These are phyloP conservation scores for Podila minutissima DNA, from an alignment of 192 early-diverging fungal species.

Conservation along the genomic window DNA sequence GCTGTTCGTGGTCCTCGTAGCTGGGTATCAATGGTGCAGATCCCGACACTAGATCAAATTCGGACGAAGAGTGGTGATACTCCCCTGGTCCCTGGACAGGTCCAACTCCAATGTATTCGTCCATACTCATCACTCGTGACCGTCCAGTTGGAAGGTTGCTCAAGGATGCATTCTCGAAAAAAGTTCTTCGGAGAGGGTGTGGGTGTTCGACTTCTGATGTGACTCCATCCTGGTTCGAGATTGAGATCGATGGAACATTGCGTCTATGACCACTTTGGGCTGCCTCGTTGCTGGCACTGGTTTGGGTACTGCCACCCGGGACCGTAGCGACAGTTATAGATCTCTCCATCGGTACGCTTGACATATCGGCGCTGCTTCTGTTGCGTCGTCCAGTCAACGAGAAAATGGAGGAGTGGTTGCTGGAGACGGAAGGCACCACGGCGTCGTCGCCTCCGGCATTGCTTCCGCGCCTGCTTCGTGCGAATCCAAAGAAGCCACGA, in stretches of 20 bases:
- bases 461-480: slow-evolving; percentile 13
- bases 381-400: slow-evolving; percentile 7
- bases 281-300: background rate
- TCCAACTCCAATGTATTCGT: slow-evolving; percentile 32
- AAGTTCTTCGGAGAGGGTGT: slow-evolving; percentile 13
- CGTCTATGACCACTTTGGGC: slow-evolving; percentile 14
- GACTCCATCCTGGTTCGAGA: slow-evolving; percentile 18
- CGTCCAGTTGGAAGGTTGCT: slow-evolving; percentile 8
- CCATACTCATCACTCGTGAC: slow-evolving; percentile 37
- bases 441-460: slow-evolving; percentile 15
- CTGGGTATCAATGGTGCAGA: slow-evolving; percentile 42
- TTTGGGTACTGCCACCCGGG: background rate
- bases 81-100: background rate
- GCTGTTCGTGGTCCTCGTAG: slow-evolving; percentile 33
- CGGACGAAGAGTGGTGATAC: background rate
- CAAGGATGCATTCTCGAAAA: slow-evolving; percentile 33
- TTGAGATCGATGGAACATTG: slow-evolving; percentile 36
- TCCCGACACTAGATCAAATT: slow-evolving; percentile 2
- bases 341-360: background rate
- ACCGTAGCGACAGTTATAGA: background rate
- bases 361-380: slow-evolving; percentile 24
- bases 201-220: background rate
- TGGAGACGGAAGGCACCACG: background rate
- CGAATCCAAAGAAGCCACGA: slow-evolving; percentile 35
- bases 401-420: background rate